These are phyloP conservation scores for Malbranchea zuffiana DNA, from an alignment of 2,329 filamentous ascomycete genomes.

Conservation along the genomic window DNA sequence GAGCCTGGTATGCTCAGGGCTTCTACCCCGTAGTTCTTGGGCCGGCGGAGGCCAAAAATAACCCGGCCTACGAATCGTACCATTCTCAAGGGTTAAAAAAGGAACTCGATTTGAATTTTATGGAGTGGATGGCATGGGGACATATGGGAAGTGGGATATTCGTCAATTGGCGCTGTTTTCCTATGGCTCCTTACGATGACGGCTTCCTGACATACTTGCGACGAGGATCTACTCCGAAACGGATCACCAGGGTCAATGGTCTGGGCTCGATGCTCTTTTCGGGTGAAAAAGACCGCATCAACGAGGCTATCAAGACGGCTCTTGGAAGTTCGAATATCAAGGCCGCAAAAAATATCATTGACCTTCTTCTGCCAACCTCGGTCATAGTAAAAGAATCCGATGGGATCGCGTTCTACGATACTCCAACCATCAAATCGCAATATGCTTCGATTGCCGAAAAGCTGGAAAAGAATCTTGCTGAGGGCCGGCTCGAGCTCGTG, in stretches of 20 bases:
- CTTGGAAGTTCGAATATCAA: slow-evolving; percentile 47
- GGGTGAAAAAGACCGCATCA: slow-evolving; percentile 55
- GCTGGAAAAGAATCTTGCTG: slow-evolving; percentile 45
- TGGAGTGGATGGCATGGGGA: slow-evolving; percentile 87
- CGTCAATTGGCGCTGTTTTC: slow-evolving; percentile 66
- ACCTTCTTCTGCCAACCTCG: slow-evolving; percentile 47
- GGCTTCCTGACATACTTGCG: slow-evolving; percentile 60
- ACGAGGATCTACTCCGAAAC: slow-evolving; percentile 58
- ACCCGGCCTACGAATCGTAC: slow-evolving; percentile 64
- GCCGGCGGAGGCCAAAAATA: slow-evolving; percentile 67
- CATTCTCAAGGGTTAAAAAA: slow-evolving; percentile 49
- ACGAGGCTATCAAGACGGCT: slow-evolving; percentile 50
- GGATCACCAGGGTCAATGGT: slow-evolving; percentile 60
- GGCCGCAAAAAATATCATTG: slow-evolving; percentile 51
- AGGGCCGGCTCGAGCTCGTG: slow-evolving; percentile 56
- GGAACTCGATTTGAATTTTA: slow-evolving; percentile 56
- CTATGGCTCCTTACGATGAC: slow-evolving; percentile 70
- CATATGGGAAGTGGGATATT: slow-evolving; percentile 78
- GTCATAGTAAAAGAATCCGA: slow-evolving; percentile 57
- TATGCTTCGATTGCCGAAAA: slow-evolving; percentile 59
- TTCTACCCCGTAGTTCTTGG: slow-evolving; percentile 77
- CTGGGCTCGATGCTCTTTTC: slow-evolving; percentile 63
- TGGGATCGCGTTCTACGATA: slow-evolving; percentile 68
- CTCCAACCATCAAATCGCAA: slow-evolving; percentile 48
- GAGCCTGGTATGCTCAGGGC: slow-evolving; percentile 91